phyloP scores from a whole-genome alignment of 176 grass and related monocot species.

The Tillandsia fasciculata region DNA sequence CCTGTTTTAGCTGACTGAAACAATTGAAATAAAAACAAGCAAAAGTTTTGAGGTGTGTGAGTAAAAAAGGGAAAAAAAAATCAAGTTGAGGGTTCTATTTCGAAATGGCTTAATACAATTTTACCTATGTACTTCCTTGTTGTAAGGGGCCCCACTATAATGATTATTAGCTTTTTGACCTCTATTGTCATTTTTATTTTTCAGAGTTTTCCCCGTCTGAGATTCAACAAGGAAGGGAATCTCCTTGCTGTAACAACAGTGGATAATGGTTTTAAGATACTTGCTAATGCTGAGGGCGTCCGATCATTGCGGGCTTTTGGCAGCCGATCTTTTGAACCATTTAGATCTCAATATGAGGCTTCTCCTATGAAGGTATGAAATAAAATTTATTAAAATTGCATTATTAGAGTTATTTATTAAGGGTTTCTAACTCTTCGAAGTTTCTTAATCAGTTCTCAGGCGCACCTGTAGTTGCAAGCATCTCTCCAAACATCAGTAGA shows the following conservation, averaged over 20 bases:
- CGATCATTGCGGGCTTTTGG: slow-evolving; percentile 46
- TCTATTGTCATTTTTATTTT: slow-evolving; percentile 29
- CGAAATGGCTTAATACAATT: too few species aligned
- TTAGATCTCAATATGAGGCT: slow-evolving; percentile 76
- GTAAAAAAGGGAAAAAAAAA: too few species aligned
- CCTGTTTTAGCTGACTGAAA: too few species aligned
- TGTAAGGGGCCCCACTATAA: background rate
- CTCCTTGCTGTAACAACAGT: slow-evolving; percentile 84
- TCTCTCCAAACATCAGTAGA: slow-evolving; percentile 64
- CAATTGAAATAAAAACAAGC: too few species aligned
- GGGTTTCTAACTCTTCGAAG: slow-evolving; percentile 14
- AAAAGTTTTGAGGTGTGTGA: too few species aligned
- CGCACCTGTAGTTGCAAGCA: slow-evolving; percentile 61
- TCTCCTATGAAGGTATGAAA: slow-evolving; percentile 61
- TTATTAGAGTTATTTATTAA: background rate
- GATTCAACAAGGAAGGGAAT: slow-evolving; percentile 98
- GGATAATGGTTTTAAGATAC: slow-evolving; percentile 90
- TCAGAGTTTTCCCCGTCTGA: slow-evolving; percentile 63
- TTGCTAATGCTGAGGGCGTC: slow-evolving; percentile 79
- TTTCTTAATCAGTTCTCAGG: slow-evolving; percentile 52
- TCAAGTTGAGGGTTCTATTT: too few species aligned
- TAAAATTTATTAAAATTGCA: background rate
- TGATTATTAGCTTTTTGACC: slow-evolving; percentile 2
- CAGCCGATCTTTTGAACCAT: slow-evolving; percentile 54
- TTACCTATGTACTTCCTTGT: background rate